Evolutionary conservation across 208 protist genomes (phyloP), one percentile per base, ranked within the genome.

Genomic region (Acanthamoeba culbertsoni): DNA sequence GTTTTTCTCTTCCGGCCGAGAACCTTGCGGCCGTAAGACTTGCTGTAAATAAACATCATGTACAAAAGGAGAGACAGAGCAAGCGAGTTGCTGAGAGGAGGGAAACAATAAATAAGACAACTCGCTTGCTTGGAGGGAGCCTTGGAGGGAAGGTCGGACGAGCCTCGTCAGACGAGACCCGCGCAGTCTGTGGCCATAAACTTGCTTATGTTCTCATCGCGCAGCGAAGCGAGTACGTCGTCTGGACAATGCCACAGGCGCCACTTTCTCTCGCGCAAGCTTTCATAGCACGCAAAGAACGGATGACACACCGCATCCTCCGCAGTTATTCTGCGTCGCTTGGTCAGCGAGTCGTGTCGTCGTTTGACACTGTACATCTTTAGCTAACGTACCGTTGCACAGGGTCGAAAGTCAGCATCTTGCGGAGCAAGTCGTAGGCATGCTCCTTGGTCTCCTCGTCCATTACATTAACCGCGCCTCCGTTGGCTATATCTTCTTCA

Each of bases 371-470:
- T 26, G 51, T 14, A n/a, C 51, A 26, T 14, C 26, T 10, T 20
- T 63, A 10, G 20, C 20, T 63, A n/a, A n/a, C 8, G 68, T 79
- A 79, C 68, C 68, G 68, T 16, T 79, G 35, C 26, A 35, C 46
- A 33, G 79, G 79, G 12, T 88, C 79, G 31, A 88, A 88, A 18
- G 43, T 55, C 31, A 88, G 79, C 79, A 88, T 88, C 12, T 62
- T 35, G 33, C 33, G 33, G 43, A 88, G 79, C 20, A 88, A 35
- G 23, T 88, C 79, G 28, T 63, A 33, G 1, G 46, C 79, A 12
- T 55, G n/a, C 37, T 88, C 79, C 16, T 62, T 40, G 51, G 31
- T 45, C 8, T 55, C 40, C 33, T 55, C 79, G 43, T 62, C 48
- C 51, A 65, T 63, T 16, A 63, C 18, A 10, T 8, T 28, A 8